Conservation (phyloP, 2,329 filamentous ascomycete genomes). For the Cladosporium sphaerospermum region DNA sequence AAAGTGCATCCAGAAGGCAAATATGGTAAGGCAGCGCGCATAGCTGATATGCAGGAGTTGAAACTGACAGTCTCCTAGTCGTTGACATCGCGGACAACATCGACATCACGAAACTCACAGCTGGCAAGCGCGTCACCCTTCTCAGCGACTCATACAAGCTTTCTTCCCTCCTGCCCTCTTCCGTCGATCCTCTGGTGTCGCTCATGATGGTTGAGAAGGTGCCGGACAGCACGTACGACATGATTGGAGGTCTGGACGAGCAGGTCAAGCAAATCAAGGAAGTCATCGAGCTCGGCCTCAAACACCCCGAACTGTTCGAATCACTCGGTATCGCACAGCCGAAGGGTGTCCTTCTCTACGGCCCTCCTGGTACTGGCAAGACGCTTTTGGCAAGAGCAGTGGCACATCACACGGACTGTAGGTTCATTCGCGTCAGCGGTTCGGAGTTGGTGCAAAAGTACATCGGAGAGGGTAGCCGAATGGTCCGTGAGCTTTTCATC, state of each 20-base stretch:
- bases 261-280: constrained; percentile 99
- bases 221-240: constrained; percentile 98
- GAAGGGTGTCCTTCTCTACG: constrained; percentile 94
- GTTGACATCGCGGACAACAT: constrained; percentile 93
- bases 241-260: constrained; percentile 98
- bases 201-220: constrained; percentile 99
- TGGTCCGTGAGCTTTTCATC: constrained; percentile 98
- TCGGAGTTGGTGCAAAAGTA: constrained; percentile 98
- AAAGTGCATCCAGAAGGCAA: constrained; percentile 99
- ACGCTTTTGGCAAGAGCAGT: constrained; percentile 91
- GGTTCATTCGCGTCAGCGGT: constrained; percentile 95
- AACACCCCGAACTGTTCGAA: constrained; percentile 97
- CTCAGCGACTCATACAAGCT: constrained; percentile 98
- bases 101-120: constrained; percentile 89
- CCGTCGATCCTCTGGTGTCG: constrained; percentile 94
- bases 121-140: constrained; percentile 94
- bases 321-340: constrained; percentile 98
- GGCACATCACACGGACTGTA: constrained; percentile 97
- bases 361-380: constrained; percentile 94
- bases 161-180: constrained; percentile 96
- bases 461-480: constrained; percentile 94
- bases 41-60: not conserved
- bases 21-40: constrained; percentile 67
- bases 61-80: constrained; percentile 48
- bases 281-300: constrained; percentile 95